Conservation (phyloP, 805 yeast genomes). For the Metschnikowia similis region DNA sequence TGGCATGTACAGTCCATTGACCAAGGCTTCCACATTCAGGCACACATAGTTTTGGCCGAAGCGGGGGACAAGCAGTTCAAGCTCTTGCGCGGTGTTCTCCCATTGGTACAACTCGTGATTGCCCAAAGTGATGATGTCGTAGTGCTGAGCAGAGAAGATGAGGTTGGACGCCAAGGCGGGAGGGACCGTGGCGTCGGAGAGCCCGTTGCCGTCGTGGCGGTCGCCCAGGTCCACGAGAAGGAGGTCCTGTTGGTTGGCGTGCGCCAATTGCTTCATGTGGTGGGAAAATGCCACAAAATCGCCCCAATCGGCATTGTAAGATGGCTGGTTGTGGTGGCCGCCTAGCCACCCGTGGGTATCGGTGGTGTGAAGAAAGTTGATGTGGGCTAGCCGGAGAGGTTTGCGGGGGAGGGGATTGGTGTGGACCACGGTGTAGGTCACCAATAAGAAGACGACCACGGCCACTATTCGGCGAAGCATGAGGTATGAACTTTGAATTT, state of each 20-base stretch:
- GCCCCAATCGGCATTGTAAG: conserved; percentile 88
- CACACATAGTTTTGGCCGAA: conserved; percentile 65
- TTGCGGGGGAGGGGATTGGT: not conserved
- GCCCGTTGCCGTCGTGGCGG: conserved; percentile 91
- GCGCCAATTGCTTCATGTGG: conserved; percentile 46
- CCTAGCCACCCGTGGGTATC: conserved; percentile 98
- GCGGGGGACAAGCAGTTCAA: conserved; percentile 50
- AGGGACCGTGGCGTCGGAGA: conserved; percentile 72
- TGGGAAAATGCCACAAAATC: conserved; percentile 70
- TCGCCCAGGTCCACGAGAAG: conserved; percentile 86
- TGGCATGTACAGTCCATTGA: conserved; percentile 29
- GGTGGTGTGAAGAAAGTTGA: conserved; percentile 90
- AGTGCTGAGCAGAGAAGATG: conserved; percentile 60
- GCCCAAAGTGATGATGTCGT: conserved; percentile 80
- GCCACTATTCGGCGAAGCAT: not conserved
- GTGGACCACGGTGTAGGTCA: not conserved
- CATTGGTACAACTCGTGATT: conserved; percentile 83
- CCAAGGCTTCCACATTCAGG: conserved; percentile 60
- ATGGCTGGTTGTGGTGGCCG: conserved; percentile 77
- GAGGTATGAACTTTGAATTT: too few relatives aligned
- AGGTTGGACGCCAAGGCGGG: conserved; percentile 63
- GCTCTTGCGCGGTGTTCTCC: conserved; percentile 64
- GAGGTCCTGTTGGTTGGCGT: conserved; percentile 51
- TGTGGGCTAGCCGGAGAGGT: conserved; percentile 32
- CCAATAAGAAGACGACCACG: not conserved